These are phyloP conservation scores for Leccinum rimulosum DNA, from an alignment of 768 basidiomycete species.

Conservation along the genomic window DNA sequence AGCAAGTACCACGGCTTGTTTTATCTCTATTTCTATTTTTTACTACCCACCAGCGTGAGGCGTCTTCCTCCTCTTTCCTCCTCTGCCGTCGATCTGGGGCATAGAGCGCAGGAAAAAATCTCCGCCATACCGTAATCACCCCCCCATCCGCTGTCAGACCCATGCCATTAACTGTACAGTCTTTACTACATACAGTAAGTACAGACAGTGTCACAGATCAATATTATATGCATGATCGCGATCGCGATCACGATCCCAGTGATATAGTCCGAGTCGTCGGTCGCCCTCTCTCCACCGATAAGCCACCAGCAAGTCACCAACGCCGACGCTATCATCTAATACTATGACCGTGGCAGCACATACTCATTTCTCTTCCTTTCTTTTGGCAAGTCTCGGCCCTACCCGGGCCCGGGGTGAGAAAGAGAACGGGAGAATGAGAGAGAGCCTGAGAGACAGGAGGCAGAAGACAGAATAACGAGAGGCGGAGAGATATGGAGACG, in stretches of 20 bases:
- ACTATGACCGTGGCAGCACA: slow-evolving; percentile 21
- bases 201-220: background rate
- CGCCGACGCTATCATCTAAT: background rate
- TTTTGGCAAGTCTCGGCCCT: background rate
- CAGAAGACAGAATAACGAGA: background rate
- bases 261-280: background rate
- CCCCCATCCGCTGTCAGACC: slow-evolving; percentile 12
- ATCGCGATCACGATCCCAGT: background rate
- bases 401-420: slow-evolving; percentile 9
- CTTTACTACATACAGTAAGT: background rate
- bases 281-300: slow-evolving; percentile 18
- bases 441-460: background rate
- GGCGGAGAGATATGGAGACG: background rate
- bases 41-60: background rate
- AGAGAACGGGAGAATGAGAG: background rate
- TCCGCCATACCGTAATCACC: slow-evolving; percentile 19
- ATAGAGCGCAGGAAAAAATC: slow-evolving; percentile 28
- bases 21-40: background rate
- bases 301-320: slow-evolving; percentile 3
- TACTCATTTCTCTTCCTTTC: background rate
- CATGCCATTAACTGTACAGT: background rate
- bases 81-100: slow-evolving; percentile 3
- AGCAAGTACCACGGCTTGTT: slow-evolving; percentile 10
- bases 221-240: background rate
- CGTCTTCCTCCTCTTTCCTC: background rate